Evolutionary conservation across 73 alveolate species (phyloP).

Genomic region (Loxodes magnus): DNA sequence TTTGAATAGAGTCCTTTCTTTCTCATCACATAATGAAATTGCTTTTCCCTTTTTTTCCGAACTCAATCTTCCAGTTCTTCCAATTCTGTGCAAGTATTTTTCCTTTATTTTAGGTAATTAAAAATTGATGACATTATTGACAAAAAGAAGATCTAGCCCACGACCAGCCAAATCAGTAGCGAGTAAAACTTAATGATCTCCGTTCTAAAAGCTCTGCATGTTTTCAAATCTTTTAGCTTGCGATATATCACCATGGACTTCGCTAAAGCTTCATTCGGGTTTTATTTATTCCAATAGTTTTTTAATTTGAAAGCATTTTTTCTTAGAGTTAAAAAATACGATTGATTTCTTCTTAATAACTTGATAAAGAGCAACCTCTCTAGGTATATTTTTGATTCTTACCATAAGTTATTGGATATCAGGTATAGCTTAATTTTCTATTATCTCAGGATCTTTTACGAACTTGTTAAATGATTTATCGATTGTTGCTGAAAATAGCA

Average conservation of each 20-base stretch:
- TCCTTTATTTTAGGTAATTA: slow-evolving; percentile 89
- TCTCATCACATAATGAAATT: slow-evolving; percentile 86
- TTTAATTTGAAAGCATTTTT: too few species aligned
- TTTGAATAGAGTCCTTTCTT: slow-evolving; percentile 73
- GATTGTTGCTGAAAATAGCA: too few species aligned
- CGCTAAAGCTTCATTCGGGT: too few species aligned
- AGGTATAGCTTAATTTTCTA: too few species aligned
- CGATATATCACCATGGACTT: slow-evolving; percentile 82
- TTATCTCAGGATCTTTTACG: too few species aligned
- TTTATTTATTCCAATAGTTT: too few species aligned
- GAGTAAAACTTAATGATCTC: slow-evolving; percentile 69
- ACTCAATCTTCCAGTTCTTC: slow-evolving; percentile 99
- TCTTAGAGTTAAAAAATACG: too few species aligned
- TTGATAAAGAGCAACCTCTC: too few species aligned
- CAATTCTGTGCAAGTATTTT: slow-evolving; percentile 96
- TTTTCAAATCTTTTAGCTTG: slow-evolving; percentile 77
- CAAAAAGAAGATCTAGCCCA: slow-evolving; percentile 93
- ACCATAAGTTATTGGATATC: too few species aligned
- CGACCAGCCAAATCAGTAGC: slow-evolving; percentile 99
- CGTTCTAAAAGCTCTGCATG: slow-evolving; percentile 78
- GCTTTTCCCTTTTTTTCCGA: slow-evolving; percentile 81
- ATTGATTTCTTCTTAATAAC: too few species aligned
- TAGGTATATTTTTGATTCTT: too few species aligned
- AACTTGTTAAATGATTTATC: too few species aligned
- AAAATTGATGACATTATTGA: slow-evolving; percentile 88